phyloP scores from a whole-genome alignment of 148 eudicot species.

The Fagopyrum esculentum region DNA sequence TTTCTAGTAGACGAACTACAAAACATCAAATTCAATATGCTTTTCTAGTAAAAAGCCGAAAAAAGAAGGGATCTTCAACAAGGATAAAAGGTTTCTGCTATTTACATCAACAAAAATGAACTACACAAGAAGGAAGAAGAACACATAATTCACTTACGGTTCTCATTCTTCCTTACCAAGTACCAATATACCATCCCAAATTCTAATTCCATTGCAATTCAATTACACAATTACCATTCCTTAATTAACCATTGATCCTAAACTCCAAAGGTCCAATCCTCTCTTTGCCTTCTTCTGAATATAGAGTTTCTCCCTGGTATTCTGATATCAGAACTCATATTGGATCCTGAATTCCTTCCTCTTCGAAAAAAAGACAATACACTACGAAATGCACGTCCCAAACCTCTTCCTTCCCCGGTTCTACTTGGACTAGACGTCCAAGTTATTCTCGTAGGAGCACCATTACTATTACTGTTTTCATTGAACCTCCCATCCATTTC shows the following conservation, averaged over 20 bases:
- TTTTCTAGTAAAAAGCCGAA: neutral
- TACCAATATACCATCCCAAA: neutral
- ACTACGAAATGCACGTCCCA: conserved; percentile 23
- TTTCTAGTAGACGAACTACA: conserved; percentile 1
- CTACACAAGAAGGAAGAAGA: neutral
- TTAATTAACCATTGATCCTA: neutral
- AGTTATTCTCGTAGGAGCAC: conserved; percentile 26
- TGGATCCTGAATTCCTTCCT: conserved; percentile 16
- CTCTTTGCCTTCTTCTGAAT: conserved; percentile 15
- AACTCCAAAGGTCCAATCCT: conserved; percentile 21
- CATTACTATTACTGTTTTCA: neutral
- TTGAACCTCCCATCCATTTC: conserved; percentile 41
- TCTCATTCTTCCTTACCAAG: neutral
- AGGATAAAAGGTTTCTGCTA: conserved; percentile 2
- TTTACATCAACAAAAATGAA: conserved; percentile 13
- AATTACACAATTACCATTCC: neutral
- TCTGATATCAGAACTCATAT: conserved; percentile 13
- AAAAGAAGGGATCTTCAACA: conserved; percentile 5
- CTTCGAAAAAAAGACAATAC: conserved; percentile 29
- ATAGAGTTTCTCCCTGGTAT: conserved; percentile 11
- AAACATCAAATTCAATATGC: neutral
- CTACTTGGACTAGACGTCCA: conserved; percentile 25
- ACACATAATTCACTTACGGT: neutral
- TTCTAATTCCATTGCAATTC: conserved; percentile 5
- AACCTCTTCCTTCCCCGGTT: conserved; percentile 25